These are phyloP conservation scores for Ophioceras dolichostomum DNA, from an alignment of 2,329 filamentous ascomycete genomes.

Conservation along the genomic window DNA sequence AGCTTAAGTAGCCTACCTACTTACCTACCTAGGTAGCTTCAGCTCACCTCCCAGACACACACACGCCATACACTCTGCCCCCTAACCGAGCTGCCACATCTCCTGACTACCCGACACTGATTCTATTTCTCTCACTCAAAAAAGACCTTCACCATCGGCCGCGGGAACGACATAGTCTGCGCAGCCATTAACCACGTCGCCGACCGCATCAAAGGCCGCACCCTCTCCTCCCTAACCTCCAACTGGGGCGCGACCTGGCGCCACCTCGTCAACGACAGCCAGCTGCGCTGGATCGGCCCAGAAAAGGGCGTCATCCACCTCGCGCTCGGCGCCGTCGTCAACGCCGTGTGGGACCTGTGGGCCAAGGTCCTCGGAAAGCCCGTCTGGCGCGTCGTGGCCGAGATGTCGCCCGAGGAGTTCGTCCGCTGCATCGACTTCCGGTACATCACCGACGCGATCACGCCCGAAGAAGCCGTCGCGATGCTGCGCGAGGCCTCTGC, in stretches of 20 bases:
- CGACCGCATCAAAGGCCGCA: slow-evolving; percentile 62
- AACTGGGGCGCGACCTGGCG: slow-evolving; percentile 88
- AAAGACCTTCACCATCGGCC: slow-evolving; percentile 69
- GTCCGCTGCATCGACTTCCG: slow-evolving; percentile 86
- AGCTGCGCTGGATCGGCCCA: slow-evolving; percentile 86
- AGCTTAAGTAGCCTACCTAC: slow-evolving; percentile 5
- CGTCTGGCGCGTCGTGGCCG: slow-evolving; percentile 79
- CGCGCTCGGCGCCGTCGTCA: slow-evolving; percentile 77
- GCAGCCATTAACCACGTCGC: slow-evolving; percentile 69
- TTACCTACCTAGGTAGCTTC: too few species aligned
- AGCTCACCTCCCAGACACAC: not conserved
- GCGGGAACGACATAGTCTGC: slow-evolving; percentile 88
- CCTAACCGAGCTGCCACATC: too few species aligned
- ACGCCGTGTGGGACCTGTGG: slow-evolving; percentile 94
- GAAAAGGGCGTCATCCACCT: slow-evolving; percentile 94
- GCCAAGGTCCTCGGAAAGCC: slow-evolving; percentile 77
- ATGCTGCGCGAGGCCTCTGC: slow-evolving; percentile 54
- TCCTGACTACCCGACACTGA: not conserved
- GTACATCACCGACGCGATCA: slow-evolving; percentile 90
- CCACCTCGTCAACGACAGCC: slow-evolving; percentile 80
- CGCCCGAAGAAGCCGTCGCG: slow-evolving; percentile 66
- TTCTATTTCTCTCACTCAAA: not conserved
- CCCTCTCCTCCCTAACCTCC: slow-evolving; percentile 61
- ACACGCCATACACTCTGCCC: too few species aligned
- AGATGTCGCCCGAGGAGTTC: slow-evolving; percentile 81